Evolutionary conservation across 208 protist genomes (phyloP).

Genomic region (Leishmania major): DNA sequence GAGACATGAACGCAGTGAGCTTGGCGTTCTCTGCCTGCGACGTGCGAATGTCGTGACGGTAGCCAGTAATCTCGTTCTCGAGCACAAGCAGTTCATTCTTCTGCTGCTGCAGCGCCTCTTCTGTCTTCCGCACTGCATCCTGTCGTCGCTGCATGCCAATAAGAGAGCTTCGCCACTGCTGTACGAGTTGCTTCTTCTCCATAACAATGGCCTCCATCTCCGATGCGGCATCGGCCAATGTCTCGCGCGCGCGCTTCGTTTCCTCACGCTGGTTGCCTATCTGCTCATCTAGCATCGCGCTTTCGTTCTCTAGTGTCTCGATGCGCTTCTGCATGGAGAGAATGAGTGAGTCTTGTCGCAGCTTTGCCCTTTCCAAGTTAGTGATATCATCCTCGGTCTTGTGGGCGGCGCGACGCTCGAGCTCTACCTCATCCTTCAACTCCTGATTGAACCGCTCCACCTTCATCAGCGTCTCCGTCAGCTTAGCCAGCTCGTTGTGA

Average conservation of each 20-base stretch:
- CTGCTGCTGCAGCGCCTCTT: conserved; percentile 92
- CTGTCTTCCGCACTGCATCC: conserved; percentile 92
- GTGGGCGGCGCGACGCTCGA: conserved; percentile 94
- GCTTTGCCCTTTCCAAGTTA: conserved; percentile 92
- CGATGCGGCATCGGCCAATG: conserved; percentile 88
- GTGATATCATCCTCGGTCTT: conserved; percentile 96
- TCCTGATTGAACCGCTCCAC: conserved; percentile 96
- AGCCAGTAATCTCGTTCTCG: conserved; percentile 94
- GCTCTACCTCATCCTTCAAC: conserved; percentile 92
- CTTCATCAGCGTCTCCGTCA: conserved; percentile 89
- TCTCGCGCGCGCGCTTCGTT: conserved; percentile 84
- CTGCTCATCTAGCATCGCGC: conserved; percentile 83
- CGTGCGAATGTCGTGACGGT: conserved; percentile 79
- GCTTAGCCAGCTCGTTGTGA: conserved; percentile 92
- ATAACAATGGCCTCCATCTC: conserved; percentile 96
- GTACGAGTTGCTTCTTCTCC: conserved; percentile 95
- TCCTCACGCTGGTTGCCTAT: conserved; percentile 90
- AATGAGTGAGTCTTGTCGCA: conserved; percentile 93
- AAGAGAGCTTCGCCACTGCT: conserved; percentile 94
- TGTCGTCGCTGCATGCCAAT: conserved; percentile 95
- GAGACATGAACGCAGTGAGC: conserved; percentile 89
- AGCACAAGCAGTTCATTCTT: conserved; percentile 89
- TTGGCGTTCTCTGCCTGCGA: conserved; percentile 91
- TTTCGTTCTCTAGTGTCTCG: conserved; percentile 82
- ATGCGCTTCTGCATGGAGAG: conserved; percentile 88